phyloP scores from a whole-genome alignment of 1,284 basidiomycete species.

The Pseudozyma sp. region DNA sequence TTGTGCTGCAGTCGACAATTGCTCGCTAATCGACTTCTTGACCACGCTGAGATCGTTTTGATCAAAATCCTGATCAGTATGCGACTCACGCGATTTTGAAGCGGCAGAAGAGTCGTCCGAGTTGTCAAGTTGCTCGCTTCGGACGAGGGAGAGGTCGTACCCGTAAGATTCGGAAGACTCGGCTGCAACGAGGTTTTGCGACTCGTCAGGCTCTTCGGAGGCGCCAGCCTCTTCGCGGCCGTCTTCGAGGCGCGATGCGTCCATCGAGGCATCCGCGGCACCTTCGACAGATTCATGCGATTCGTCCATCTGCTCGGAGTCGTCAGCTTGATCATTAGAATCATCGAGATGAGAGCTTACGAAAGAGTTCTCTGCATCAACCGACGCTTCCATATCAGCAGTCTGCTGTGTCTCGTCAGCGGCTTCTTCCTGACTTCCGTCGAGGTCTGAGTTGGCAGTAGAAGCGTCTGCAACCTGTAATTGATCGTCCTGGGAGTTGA shows the following conservation, averaged over 20 bases:
- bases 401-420: neutral
- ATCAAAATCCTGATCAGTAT: no score
- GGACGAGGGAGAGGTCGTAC: neutral
- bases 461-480: no score
- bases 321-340: conserved; percentile 4
- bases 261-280: neutral
- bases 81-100: no score
- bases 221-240: neutral
- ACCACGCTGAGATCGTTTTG: no score
- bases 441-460: no score
- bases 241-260: neutral
- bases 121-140: neutral
- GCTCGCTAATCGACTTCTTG: no score
- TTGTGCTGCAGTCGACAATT: no score
- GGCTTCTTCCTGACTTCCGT: neutral
- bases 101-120: neutral
- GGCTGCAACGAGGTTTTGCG: neutral
- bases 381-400: neutral
- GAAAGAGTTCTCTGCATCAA: neutral
- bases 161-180: neutral
- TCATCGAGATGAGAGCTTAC: neutral
- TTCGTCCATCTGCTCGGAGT: neutral
- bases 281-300: neutral
- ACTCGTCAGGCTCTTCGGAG: neutral
- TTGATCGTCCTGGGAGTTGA: neutral